Evolutionary conservation across 192 early-diverging fungal genomes (phyloP).

Genomic region (Helicostylum pulchrum): DNA sequence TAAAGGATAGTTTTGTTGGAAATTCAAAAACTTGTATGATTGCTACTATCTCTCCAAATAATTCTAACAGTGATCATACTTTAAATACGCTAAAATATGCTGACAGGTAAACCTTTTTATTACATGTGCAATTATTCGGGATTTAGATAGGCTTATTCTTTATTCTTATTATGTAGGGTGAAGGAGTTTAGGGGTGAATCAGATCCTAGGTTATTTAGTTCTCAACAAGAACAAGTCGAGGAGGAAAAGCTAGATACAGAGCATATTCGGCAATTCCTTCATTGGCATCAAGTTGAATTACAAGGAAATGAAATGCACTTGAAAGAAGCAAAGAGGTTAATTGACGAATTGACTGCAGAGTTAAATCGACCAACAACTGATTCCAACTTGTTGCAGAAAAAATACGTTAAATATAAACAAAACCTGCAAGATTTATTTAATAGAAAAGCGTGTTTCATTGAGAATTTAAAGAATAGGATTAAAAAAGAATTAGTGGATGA

Average conservation of each 20-base stretch:
- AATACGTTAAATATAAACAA: slow-evolving; percentile 19
- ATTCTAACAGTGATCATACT: slow-evolving; percentile 89
- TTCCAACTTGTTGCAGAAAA: background rate
- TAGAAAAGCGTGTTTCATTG: slow-evolving; percentile 17
- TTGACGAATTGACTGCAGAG: background rate
- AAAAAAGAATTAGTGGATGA: slow-evolving; percentile 20
- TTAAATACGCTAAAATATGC: slow-evolving; percentile 96
- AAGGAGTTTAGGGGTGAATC: slow-evolving; percentile 24
- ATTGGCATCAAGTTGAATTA: slow-evolving; percentile 26
- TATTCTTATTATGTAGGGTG: background rate
- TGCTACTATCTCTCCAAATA: slow-evolving; percentile 93
- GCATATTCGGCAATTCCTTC: slow-evolving; percentile 13
- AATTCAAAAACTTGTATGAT: slow-evolving; percentile 98
- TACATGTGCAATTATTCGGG: background rate
- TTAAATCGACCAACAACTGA: background rate
- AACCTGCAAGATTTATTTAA: slow-evolving; percentile 26
- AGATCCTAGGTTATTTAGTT: background rate
- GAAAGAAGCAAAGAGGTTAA: slow-evolving; percentile 8
- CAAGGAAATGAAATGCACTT: slow-evolving; percentile 22
- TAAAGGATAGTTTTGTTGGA: slow-evolving; percentile 96
- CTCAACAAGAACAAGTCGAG: background rate
- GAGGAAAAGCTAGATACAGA: slow-evolving; percentile 4
- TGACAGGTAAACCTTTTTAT: slow-evolving; percentile 55
- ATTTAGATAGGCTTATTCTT: background rate
- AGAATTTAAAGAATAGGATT: slow-evolving; percentile 18